These are phyloP conservation scores for Tylopilus cervinicoccineus DNA, from an alignment of 768 basidiomycete species.

Conservation along the genomic window DNA sequence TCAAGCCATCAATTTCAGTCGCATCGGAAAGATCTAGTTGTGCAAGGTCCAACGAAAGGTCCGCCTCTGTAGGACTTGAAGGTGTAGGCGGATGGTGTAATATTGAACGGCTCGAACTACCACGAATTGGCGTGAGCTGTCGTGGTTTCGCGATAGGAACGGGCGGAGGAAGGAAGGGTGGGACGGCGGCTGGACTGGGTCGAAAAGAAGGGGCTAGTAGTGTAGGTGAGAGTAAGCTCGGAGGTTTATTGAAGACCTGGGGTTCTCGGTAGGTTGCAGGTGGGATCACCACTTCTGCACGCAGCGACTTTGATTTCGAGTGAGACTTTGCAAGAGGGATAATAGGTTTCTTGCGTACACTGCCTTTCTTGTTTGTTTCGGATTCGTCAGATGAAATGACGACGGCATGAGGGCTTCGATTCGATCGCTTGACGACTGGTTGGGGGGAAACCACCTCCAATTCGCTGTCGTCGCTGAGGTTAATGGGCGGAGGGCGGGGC, in stretches of 20 bases:
- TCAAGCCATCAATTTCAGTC: constrained; percentile 44
- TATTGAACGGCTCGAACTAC: constrained; percentile 31
- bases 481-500: constrained; percentile 13
- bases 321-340: constrained; percentile 9
- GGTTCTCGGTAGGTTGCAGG: constrained; percentile 22
- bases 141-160: constrained; percentile 41
- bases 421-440: constrained; percentile 9
- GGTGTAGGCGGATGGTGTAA: constrained; percentile 47
- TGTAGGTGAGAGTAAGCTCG: background rate
- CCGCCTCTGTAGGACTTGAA: constrained; percentile 51
- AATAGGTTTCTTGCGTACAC: constrained; percentile 1
- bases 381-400: constrained; percentile 49
- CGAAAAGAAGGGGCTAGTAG: background rate
- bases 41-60: constrained; percentile 34
- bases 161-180: constrained; percentile 5
- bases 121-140: constrained; percentile 66
- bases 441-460: constrained; percentile 23
- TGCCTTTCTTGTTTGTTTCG: constrained; percentile 28
- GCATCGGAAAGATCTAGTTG: constrained; percentile 46
- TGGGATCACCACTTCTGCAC: constrained; percentile 44
- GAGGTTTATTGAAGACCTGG: constrained; percentile 14
- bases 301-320: constrained; percentile 17
- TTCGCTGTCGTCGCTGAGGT: constrained; percentile 28
- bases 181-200: background rate
- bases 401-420: constrained; percentile 18